Evolutionary conservation across 176 grass and related monocot species (phyloP), one percentile per base, ranked within the genome.

Genomic region (Carex littledalei): DNA sequence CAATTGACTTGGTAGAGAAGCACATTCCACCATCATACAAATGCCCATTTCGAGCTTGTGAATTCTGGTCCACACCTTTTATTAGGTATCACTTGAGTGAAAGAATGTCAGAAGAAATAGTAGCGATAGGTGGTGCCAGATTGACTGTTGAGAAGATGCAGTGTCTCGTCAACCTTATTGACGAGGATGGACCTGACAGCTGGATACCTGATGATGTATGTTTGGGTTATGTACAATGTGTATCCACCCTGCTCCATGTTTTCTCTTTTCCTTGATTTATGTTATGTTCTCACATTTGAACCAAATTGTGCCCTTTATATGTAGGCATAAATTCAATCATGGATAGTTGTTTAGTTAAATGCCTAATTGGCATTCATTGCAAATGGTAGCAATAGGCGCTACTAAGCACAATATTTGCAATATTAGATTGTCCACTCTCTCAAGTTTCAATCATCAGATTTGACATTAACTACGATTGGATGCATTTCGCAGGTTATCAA

Each of bases 141-240:
- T 47, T 81, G 79, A 81, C 79, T 13, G 57, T 34, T 43, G 0
- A 81, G 54, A 20, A 9, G 1, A 45, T 81, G 31, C 18, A 63
- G 17, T 63, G 79, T 20, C 68, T 72, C 35, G 47, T 81, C 3
- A 12, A 26, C 0, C 54, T 29, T 2, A 41, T 39, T 37, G 0
- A 20, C 11, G 1, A 47, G 20, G 14, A 22, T 41, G 79, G 34
- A 31, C 1, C 0, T 1, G 2, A 45, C 57, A 81, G 20, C 5
- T 43, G 78, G 54, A 81, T 81, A 43, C 49, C 31, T 81, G 55
- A 60, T 81, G 54, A 81, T 16, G 79, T 81, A 21, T 4, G 34
- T 21, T 63, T 43, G 32, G 26, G 1, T 29, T 29, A 29, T 29
- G 26, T 29, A 29, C 26, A 29, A 0, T 24, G 24, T 24, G 24